Evolutionary conservation across 139 green algal species (phyloP), one percentile per base, ranked within the genome.

Genomic region (Pleodorina starrii): DNA sequence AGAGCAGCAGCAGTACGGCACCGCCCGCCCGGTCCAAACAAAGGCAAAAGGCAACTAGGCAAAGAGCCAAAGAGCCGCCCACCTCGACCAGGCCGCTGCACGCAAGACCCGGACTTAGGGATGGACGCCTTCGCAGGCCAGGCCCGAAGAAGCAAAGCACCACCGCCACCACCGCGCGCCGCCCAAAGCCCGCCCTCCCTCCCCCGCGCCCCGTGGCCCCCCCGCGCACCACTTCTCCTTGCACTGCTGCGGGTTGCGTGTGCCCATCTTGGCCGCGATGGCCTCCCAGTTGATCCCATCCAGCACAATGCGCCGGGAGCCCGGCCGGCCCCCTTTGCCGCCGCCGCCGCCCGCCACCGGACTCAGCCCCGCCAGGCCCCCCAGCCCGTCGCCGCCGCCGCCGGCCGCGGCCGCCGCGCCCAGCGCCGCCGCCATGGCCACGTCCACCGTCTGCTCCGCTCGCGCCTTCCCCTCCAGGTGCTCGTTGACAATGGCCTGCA

Each of bases 281-380:
- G 90, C 48, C 23, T 85, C 90, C 95, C 95, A 97, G 75, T 96
- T 90, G 46, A 97, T 93, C 76, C 94, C 92, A 71, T 97, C 94
- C 81, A 97, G 78, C 23, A 97, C 60, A 17, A 92, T 63, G 5
- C 94, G 89, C 7, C 90, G 80, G 16, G 80, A 63, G 35, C 17
- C 12, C 44, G 6, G 19, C 76, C n/a, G 2, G 54, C 79, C 38
- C 54, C 78, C 63, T 2, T 36, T 23, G 29, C 81, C 60, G 42
- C 63, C 63, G 43, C 35, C 10, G 43, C 42, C 81, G 0, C 27
- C 80, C 32, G 17, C 32, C n/a, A 23, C n/a, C n/a, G n/a, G n/a
- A n/a, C n/a, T n/a, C n/a, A n/a, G n/a, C n/a, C n/a, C 80, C 32
- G 17, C 32, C n/a, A 23, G 32, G 44, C 36, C 48, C 38, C 25